phyloP scores from a whole-genome alignment of 2,329 filamentous ascomycete species.

The Neopestalotiopsis sp. region DNA sequence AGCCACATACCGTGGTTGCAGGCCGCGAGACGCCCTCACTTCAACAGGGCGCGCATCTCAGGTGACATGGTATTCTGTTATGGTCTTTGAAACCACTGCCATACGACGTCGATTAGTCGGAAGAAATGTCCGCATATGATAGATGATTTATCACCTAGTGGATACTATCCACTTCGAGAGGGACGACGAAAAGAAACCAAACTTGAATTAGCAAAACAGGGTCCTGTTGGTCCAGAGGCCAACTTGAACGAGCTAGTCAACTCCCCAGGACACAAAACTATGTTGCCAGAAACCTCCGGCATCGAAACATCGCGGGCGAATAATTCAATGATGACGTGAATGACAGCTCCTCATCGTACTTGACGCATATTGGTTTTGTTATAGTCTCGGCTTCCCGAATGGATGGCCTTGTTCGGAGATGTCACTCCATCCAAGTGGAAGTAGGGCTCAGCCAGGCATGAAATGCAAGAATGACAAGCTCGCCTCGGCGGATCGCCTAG shows the following conservation, averaged over 20 bases:
- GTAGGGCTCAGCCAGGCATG: background rate
- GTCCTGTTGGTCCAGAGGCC: background rate
- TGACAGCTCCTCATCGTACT: background rate
- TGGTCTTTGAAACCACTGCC: background rate
- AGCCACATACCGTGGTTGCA: background rate
- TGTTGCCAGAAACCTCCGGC: background rate
- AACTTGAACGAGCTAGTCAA: background rate
- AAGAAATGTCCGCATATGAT: background rate
- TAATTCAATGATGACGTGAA: background rate
- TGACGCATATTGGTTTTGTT: background rate
- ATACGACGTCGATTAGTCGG: background rate
- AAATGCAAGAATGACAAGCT: background rate
- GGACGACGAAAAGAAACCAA: background rate
- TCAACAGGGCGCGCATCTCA: background rate
- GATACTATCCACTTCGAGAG: background rate
- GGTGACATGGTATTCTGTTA: background rate
- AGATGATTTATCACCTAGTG: background rate
- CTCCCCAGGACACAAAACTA: background rate
- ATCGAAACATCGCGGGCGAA: background rate
- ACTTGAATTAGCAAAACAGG: background rate
- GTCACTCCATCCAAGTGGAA: background rate
- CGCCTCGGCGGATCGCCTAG: background rate
- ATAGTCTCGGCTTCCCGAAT: background rate
- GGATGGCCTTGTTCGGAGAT: background rate
- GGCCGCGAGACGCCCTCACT: background rate